Conservation (phyloP, 352 stramenopile species). For the Albugo candida region DNA sequence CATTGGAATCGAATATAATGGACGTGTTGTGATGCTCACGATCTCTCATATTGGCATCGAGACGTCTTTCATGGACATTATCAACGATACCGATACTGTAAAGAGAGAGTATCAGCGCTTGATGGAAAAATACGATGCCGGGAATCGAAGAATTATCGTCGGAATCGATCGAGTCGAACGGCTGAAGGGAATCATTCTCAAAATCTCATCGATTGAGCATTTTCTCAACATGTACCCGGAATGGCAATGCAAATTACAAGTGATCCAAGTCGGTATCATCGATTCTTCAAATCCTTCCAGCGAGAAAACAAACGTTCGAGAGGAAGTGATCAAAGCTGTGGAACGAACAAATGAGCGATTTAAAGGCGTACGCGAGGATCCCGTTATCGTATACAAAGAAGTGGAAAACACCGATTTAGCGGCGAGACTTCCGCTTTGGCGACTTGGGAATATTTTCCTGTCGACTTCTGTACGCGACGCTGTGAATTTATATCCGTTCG, state of each 20-base stretch:
- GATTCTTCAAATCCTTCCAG: conserved; percentile 43
- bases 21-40: conserved; percentile 90
- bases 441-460: conserved; percentile 44
- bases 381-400: conserved; percentile 45
- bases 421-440: conserved; percentile 49
- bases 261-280: conserved; percentile 68
- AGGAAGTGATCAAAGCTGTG: conserved; percentile 35
- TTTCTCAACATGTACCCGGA: conserved; percentile 79
- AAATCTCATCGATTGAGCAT: conserved; percentile 90
- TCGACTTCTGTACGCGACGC: conserved; percentile 63
- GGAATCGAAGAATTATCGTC: conserved; percentile 70
- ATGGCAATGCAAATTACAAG: conserved; percentile 65
- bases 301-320: conserved; percentile 36
- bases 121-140: conserved; percentile 26
- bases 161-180: conserved; percentile 91
- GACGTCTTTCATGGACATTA: conserved; percentile 59
- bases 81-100: conserved; percentile 34
- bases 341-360: conserved; percentile 59
- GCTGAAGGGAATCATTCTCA: conserved; percentile 94
- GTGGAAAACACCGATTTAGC: conserved; percentile 70
- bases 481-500: conserved; percentile 71
- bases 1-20: conserved; percentile 93
- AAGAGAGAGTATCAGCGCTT: conserved; percentile 22
- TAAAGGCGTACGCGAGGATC: conserved; percentile 15
- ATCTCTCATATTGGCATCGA: conserved; percentile 97